Percentiles rank a stretch among this genome's conserved stretches.
These are phyloP conservation scores for Aspergillus fijiensis DNA, from an alignment of 2,329 filamentous ascomycete species.

Conservation along the genomic window DNA sequence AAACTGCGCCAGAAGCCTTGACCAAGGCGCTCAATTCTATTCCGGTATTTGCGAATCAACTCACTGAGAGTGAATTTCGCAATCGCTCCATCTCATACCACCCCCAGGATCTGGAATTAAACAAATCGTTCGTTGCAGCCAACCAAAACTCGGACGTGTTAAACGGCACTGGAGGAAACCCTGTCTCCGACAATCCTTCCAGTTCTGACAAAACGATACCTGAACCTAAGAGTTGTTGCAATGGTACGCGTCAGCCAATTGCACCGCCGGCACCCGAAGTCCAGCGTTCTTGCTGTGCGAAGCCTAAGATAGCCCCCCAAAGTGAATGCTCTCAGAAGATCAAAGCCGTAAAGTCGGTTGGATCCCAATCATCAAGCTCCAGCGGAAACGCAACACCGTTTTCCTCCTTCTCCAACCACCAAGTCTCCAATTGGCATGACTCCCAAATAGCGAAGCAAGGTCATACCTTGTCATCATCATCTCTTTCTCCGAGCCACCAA, in stretches of 20 bases:
- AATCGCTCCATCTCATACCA: slow-evolving; percentile 14
- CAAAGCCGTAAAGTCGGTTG: background rate
- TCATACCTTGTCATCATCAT: slow-evolving; percentile 10
- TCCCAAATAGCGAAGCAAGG: slow-evolving; percentile 16
- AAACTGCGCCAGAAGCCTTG: slow-evolving; percentile 36
- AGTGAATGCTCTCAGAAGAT: slow-evolving; percentile 1
- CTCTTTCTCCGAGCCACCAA: background rate
- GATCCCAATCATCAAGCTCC: slow-evolving; percentile 12
- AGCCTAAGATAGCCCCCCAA: slow-evolving; percentile 8
- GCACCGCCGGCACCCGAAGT: slow-evolving; percentile 10
- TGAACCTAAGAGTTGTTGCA: slow-evolving; percentile 26
- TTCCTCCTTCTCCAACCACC: slow-evolving; percentile 15
- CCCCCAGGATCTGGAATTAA: slow-evolving; percentile 3
- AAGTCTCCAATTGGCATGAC: slow-evolving; percentile 25
- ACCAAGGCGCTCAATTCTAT: slow-evolving; percentile 34
- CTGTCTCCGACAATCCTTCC: background rate
- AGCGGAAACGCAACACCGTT: slow-evolving; percentile 17
- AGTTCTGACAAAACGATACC: background rate
- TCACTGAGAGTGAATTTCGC: slow-evolving; percentile 19
- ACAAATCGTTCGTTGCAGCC: slow-evolving; percentile 1
- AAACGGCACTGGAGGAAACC: background rate
- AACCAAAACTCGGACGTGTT: background rate
- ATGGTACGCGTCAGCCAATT: slow-evolving; percentile 20
- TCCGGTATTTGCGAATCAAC: slow-evolving; percentile 24
- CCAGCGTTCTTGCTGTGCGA: slow-evolving; percentile 32